Base-by-base conservation (phyloP, 2,329 filamentous ascomycete genomes). In the Neopestalotiopsis rosae region DNA sequence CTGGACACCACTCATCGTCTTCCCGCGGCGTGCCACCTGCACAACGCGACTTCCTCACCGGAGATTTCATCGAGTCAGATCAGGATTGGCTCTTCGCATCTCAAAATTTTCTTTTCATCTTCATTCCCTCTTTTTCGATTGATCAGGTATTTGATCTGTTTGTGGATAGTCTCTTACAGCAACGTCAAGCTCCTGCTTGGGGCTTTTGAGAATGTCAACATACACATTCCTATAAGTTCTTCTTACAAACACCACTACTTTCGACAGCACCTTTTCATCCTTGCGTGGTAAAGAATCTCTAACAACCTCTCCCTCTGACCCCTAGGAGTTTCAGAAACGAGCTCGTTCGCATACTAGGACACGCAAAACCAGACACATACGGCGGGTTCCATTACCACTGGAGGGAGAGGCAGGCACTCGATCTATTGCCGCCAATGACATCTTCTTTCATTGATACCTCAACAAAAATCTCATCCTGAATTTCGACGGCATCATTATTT, bases 1-100 rank as follows among this genome's bases (percentile, higher is more conserved):
- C 40, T 28, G 24, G 24, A 28, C 24, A 28, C 24, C 34, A 38
- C 34, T 10, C 34, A 20, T 56, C n/a, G 9, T 14, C 20, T 13
- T 38, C 32, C 28, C 28, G 58, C 28, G 20, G 32, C 28, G 58
- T 49, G n/a, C 5, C 62, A 65, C 62, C 28, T 65, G 45, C 62
- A 49, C 62, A 62, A 62, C 59, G 32, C 59, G n/a, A 62, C n/a
- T 62, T 34, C 62, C 45, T 28, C 62, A 65, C 32, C 10, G 40
- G 14, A 28, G 10, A 38, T 38, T 30, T 34, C 28, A 61, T 17
- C 17, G 14, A 32, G n/a, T 24, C 61, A 45, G 45, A 17, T 63
- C 61, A 34, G 13, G 0, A 56, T 59, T 17, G 30, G 20, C 45
- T 52, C 17, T 52, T 61, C n/a, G 34, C 34, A 38, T 30, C 20